Percentiles rank a stretch among this genome's conserved stretches.
Evolutionary conservation across 1,139 yeast genomes (phyloP).

Genomic region (Tardiomyces blankii): DNA sequence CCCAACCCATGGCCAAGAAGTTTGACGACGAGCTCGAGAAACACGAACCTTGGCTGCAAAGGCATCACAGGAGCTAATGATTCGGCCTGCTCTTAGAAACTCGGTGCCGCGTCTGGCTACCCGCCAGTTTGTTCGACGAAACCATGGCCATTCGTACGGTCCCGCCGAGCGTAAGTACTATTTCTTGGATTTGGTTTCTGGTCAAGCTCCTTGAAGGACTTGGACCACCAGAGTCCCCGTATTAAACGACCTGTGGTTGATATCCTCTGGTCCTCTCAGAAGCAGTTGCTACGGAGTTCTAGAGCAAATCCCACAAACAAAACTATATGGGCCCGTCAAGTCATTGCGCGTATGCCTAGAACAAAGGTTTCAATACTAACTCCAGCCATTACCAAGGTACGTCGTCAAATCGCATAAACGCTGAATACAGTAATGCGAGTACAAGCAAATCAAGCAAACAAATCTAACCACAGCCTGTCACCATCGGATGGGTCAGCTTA

Average conservation of each 20-base stretch:
- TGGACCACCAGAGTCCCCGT: no score
- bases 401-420: no score
- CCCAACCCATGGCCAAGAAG: not conserved
- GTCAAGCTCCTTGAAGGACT: no score
- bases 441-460: no score
- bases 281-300: no score
- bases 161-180: slow-evolving; percentile 10
- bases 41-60: not conserved
- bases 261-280: no score
- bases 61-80: not conserved
- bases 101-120: not conserved
- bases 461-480: not conserved
- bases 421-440: no score
- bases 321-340: no score
- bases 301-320: no score
- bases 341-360: no score
- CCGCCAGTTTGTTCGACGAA: slow-evolving; percentile 1
- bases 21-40: slow-evolving; percentile 3
- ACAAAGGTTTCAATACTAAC: not conserved
- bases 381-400: not conserved
- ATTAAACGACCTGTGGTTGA: no score
- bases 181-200: no score
- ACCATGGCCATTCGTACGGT: slow-evolving; percentile 12
- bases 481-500: not conserved
- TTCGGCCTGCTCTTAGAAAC: not conserved